Evolutionary conservation across 441 rosid genomes (phyloP).

Genomic region (Breynia disticha): DNA sequence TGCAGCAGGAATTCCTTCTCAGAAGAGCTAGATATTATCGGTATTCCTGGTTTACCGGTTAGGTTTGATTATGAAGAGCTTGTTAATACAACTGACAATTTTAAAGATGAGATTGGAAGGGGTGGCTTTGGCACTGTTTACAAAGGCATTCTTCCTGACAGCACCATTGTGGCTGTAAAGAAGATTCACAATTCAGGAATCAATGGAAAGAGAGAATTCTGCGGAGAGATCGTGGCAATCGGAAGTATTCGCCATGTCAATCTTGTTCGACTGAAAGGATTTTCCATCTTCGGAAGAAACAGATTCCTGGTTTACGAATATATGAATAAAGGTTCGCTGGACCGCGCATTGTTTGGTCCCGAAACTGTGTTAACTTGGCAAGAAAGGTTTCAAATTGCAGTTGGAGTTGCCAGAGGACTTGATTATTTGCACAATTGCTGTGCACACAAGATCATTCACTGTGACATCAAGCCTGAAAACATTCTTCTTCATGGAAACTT

Average conservation of each 20-base stretch:
- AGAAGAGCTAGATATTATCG: not conserved
- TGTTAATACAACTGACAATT: not conserved
- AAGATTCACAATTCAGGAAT: not conserved
- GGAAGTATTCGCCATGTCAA: not conserved
- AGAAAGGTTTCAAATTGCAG: not conserved
- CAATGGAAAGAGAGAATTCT: not conserved
- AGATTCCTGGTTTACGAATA: not conserved
- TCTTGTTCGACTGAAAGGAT: not conserved
- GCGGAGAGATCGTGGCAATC: not conserved
- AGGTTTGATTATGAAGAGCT: not conserved
- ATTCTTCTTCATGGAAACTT: slow-evolving; percentile 2
- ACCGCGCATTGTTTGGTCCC: not conserved
- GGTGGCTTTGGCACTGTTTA: not conserved
- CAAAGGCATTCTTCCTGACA: not conserved
- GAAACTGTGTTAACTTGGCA: slow-evolving; percentile 1
- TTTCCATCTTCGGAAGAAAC: not conserved
- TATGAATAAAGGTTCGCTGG: not conserved
- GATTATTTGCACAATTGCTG: slow-evolving; percentile 3
- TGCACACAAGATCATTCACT: slow-evolving; percentile 3
- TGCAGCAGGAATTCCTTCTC: not conserved
- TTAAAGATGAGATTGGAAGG: not conserved
- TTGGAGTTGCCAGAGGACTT: slow-evolving; percentile 2
- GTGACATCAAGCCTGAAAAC: slow-evolving; percentile 6
- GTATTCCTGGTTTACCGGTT: not conserved
- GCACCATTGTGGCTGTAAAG: not conserved